These are phyloP conservation scores for Canna indica DNA, from an alignment of 176 grass and related monocot species.

Conservation along the genomic window DNA sequence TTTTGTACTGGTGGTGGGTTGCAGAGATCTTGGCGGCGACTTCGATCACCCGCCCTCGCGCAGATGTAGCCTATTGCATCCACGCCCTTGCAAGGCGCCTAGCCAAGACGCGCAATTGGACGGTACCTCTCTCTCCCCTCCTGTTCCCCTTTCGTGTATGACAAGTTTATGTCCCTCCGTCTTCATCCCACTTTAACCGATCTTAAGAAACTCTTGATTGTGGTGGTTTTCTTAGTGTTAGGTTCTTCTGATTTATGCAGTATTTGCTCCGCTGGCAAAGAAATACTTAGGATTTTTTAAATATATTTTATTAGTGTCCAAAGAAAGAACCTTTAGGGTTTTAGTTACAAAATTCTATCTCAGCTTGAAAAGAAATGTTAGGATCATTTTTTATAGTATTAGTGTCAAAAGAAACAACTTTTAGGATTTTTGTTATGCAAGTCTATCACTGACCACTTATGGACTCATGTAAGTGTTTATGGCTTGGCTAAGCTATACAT, in stretches of 20 bases:
- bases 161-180: background rate
- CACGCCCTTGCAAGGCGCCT: constrained; percentile 74
- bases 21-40: constrained; percentile 71
- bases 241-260: background rate
- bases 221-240: background rate
- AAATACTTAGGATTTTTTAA: background rate
- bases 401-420: too few relatives aligned
- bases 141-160: background rate
- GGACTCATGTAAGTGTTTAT: background rate
- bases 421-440: too few relatives aligned
- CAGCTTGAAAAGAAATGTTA: too few relatives aligned
- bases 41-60: constrained; percentile 47
- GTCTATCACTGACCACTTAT: too few relatives aligned
- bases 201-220: background rate
- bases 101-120: constrained; percentile 84
- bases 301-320: background rate
- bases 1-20: constrained; percentile 17
- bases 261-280: background rate
- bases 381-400: too few relatives aligned
- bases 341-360: too few relatives aligned
- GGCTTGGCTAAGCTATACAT: background rate
- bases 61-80: constrained; percentile 83
- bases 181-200: background rate
- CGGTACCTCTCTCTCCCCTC: constrained; percentile 31
- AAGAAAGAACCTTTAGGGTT: background rate